Evolutionary conservation across 2,329 filamentous ascomycete species (phyloP).

Genomic region (Fusarium sp.): DNA sequence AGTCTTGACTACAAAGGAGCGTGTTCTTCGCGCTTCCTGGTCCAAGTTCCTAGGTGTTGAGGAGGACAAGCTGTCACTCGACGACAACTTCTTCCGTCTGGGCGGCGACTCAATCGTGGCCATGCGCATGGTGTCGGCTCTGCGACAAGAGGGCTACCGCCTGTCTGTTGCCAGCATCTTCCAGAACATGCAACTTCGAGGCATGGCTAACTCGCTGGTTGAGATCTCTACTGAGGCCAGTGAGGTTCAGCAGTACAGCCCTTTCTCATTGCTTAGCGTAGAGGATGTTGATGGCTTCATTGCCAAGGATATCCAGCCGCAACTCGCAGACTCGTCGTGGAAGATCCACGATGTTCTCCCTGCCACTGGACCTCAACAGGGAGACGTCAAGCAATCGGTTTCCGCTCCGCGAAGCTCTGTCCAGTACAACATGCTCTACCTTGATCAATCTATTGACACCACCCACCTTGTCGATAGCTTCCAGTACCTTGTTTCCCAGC

Average conservation of each 20-base stretch:
- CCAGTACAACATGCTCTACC: conserved; percentile 47
- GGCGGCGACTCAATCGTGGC: conserved; percentile 44
- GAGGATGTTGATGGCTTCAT: conserved; percentile 36
- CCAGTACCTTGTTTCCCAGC: conserved; percentile 37
- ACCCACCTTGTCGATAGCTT: conserved; percentile 35
- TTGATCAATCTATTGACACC: conserved; percentile 40
- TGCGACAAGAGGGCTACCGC: conserved; percentile 39
- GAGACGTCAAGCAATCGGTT: conserved; percentile 40
- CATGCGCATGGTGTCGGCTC: conserved; percentile 44
- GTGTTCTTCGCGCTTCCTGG: conserved; percentile 34
- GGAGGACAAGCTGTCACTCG: conserved; percentile 39
- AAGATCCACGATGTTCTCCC: conserved; percentile 39
- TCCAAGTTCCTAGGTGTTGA: conserved; percentile 37
- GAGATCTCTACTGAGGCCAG: conserved; percentile 13
- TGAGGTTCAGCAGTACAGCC: conserved; percentile 25
- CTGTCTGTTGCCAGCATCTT: conserved; percentile 46
- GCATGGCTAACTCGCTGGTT: conserved; percentile 37
- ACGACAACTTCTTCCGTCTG: conserved; percentile 47
- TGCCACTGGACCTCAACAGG: conserved; percentile 37
- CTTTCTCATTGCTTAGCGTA: conserved; percentile 37
- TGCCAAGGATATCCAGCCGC: conserved; percentile 20
- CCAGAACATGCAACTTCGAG: conserved; percentile 44
- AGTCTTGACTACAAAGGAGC: conserved; percentile 38
- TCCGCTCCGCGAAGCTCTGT: conserved; percentile 39
- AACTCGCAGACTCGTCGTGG: conserved; percentile 37